phyloP scores from a whole-genome alignment of 768 basidiomycete species.

The Trametes coccinea region DNA sequence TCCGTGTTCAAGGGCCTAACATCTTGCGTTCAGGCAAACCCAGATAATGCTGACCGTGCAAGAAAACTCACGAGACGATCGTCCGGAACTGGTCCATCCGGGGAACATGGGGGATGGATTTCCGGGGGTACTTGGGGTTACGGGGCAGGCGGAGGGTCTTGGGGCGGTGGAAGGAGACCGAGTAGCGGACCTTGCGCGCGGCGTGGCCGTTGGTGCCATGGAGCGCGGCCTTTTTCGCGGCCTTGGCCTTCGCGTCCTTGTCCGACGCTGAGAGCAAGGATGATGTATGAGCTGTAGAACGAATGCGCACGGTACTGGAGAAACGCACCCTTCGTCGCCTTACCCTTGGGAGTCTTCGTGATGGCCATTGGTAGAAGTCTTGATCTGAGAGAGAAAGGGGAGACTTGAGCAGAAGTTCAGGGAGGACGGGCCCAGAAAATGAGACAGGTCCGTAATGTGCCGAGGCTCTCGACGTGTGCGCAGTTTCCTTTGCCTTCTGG shows the following conservation, averaged over 20 bases:
- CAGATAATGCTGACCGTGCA: neutral
- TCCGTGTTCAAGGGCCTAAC: slow-evolving; percentile 88
- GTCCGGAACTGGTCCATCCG: slow-evolving; percentile 97
- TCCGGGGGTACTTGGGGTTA: slow-evolving; percentile 92
- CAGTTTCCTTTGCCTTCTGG: neutral
- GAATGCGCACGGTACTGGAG: too few species aligned
- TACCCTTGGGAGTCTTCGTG: slow-evolving; percentile 68
- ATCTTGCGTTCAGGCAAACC: neutral
- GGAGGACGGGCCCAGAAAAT: neutral
- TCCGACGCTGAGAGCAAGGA: slow-evolving; percentile 24
- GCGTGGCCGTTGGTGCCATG: slow-evolving; percentile 80
- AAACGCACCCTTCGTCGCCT: slow-evolving; percentile 47
- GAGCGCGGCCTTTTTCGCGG: slow-evolving; percentile 95
- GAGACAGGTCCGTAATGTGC: neutral
- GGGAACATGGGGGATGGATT: slow-evolving; percentile 87
- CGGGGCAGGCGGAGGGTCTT: slow-evolving; percentile 87
- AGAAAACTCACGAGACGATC: slow-evolving; percentile 73
- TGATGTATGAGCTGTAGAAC: neutral
- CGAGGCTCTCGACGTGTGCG: slow-evolving; percentile 5
- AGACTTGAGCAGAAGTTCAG: neutral
- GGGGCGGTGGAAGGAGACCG: slow-evolving; percentile 93
- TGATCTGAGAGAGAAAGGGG: slow-evolving; percentile 11
- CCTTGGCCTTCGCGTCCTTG: slow-evolving; percentile 75
- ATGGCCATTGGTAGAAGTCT: slow-evolving; percentile 53
- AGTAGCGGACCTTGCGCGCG: slow-evolving; percentile 78